These are phyloP conservation scores for Sporothrix humicola DNA, from an alignment of 2,329 filamentous ascomycete species.

Conservation along the genomic window DNA sequence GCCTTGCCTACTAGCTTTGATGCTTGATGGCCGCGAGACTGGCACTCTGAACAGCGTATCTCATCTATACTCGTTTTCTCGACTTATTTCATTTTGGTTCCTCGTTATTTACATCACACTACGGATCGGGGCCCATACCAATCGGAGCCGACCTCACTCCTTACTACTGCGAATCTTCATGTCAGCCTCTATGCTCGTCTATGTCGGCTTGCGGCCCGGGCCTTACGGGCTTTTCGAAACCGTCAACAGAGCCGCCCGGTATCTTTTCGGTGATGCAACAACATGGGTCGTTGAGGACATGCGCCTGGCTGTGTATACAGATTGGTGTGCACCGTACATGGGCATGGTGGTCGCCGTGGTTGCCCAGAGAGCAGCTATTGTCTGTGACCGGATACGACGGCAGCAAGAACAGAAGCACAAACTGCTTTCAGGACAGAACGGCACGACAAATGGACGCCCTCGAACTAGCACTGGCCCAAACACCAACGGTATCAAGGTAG, in stretches of 20 bases:
- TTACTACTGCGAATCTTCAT: slow-evolving; percentile 16
- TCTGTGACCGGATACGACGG: slow-evolving; percentile 15
- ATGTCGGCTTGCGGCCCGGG: slow-evolving; percentile 4
- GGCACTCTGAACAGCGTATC: slow-evolving; percentile 61
- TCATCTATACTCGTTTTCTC: slow-evolving; percentile 55
- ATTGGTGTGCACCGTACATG: slow-evolving; percentile 34
- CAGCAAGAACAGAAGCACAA: slow-evolving; percentile 3
- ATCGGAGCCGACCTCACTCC: slow-evolving; percentile 47
- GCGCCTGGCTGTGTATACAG: slow-evolving; percentile 22
- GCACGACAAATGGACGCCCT: not conserved
- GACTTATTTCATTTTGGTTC: slow-evolving; percentile 67
- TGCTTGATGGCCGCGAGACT: slow-evolving; percentile 49
- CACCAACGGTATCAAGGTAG: not conserved
- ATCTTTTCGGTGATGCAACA: not conserved
- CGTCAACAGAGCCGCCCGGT: not conserved
- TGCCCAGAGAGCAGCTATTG: slow-evolving; percentile 23
- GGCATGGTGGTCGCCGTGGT: slow-evolving; percentile 34
- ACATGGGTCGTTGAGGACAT: slow-evolving; percentile 29
- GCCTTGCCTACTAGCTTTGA: slow-evolving; percentile 57
- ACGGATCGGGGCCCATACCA: slow-evolving; percentile 49
- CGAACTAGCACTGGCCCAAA: slow-evolving; percentile 4
- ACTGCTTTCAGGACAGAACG: not conserved
- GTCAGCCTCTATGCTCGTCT: slow-evolving; percentile 28
- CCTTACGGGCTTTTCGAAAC: slow-evolving; percentile 30
- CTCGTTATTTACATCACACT: slow-evolving; percentile 61